phyloP scores from a whole-genome alignment of 805 yeast genomes.

The Kurtzmaniella cleridarum region DNA sequence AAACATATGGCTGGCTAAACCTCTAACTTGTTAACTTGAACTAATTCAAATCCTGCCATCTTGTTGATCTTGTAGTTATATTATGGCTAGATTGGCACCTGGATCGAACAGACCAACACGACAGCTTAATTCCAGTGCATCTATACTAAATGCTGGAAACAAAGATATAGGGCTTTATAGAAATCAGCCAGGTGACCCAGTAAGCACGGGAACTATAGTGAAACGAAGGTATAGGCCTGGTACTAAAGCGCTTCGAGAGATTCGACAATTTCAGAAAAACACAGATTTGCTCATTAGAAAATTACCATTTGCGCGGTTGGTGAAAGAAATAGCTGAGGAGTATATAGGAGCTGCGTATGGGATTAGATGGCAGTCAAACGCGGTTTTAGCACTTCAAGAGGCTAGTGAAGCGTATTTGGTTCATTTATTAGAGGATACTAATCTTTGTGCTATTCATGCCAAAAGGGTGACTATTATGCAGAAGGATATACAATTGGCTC shows the following conservation, averaged over 20 bases:
- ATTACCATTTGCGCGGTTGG: slow-evolving; percentile 73
- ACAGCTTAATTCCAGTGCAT: background rate
- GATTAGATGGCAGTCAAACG: slow-evolving; percentile 74
- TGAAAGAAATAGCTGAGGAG: slow-evolving; percentile 66
- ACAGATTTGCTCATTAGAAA: slow-evolving; percentile 66
- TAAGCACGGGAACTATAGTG: slow-evolving; percentile 12
- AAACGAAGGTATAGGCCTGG: slow-evolving; percentile 56
- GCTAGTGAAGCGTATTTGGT: slow-evolving; percentile 76
- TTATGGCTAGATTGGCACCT: slow-evolving; percentile 3
- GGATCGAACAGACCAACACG: background rate
- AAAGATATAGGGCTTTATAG: slow-evolving; percentile 34
- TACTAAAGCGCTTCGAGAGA: slow-evolving; percentile 61
- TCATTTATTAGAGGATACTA: slow-evolving; percentile 71
- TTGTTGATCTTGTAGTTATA: background rate
- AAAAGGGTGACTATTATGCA: slow-evolving; percentile 83
- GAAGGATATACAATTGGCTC: slow-evolving; percentile 73
- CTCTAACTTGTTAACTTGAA: no score
- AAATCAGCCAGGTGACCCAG: slow-evolving; percentile 54
- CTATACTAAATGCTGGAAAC: background rate
- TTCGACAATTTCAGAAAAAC: slow-evolving; percentile 59
- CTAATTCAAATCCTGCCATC: no score
- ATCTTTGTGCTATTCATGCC: slow-evolving; percentile 72
- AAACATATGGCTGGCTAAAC: no score
- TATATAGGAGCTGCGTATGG: slow-evolving; percentile 50
- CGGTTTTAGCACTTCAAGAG: slow-evolving; percentile 72